These are phyloP conservation scores for Babjeviella inositovora DNA, from an alignment of 805 yeast species.

Conservation along the genomic window DNA sequence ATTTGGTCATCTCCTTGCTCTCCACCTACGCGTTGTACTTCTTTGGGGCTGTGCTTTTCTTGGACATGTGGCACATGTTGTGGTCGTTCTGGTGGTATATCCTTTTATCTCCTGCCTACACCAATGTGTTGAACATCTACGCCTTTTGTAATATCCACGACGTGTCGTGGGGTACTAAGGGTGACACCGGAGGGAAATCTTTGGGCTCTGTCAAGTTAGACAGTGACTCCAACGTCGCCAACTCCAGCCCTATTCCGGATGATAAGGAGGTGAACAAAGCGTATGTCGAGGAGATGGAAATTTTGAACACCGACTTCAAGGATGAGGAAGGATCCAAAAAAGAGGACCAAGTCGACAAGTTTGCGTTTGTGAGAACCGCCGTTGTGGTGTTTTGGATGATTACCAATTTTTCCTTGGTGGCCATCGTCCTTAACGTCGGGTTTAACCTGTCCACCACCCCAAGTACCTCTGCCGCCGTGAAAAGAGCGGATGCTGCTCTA, in stretches of 20 bases:
- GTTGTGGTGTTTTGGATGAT: slow-evolving; percentile 86
- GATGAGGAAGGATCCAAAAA: slow-evolving; percentile 13
- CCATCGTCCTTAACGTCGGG: slow-evolving; percentile 49
- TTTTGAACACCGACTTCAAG: slow-evolving; percentile 28
- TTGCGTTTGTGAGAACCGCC: slow-evolving; percentile 78
- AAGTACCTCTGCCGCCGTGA: neutral
- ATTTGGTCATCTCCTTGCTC: slow-evolving; percentile 68
- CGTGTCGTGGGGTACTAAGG: slow-evolving; percentile 96
- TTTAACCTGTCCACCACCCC: slow-evolving; percentile 21
- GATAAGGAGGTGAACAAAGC: slow-evolving; percentile 59
- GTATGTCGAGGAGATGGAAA: slow-evolving; percentile 49
- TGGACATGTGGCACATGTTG: slow-evolving; percentile 89
- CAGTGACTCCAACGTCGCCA: slow-evolving; percentile 18
- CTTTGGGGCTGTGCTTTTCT: slow-evolving; percentile 60
- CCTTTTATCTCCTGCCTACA: slow-evolving; percentile 74
- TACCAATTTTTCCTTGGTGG: slow-evolving; percentile 68
- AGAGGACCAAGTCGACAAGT: slow-evolving; percentile 53
- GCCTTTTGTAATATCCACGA: slow-evolving; percentile 95
- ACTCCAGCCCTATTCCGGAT: slow-evolving; percentile 49
- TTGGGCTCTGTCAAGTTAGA: slow-evolving; percentile 50
- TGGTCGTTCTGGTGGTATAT: slow-evolving; percentile 79
- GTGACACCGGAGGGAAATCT: slow-evolving; percentile 54
- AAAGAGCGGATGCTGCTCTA: slow-evolving; percentile 13
- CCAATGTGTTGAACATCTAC: slow-evolving; percentile 82
- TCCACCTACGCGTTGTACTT: slow-evolving; percentile 77